Percentiles rank a stretch among this genome's conserved stretches.
Evolutionary conservation across 345 rosid species (phyloP).

Genomic region (Eucalyptus shirleyi): DNA sequence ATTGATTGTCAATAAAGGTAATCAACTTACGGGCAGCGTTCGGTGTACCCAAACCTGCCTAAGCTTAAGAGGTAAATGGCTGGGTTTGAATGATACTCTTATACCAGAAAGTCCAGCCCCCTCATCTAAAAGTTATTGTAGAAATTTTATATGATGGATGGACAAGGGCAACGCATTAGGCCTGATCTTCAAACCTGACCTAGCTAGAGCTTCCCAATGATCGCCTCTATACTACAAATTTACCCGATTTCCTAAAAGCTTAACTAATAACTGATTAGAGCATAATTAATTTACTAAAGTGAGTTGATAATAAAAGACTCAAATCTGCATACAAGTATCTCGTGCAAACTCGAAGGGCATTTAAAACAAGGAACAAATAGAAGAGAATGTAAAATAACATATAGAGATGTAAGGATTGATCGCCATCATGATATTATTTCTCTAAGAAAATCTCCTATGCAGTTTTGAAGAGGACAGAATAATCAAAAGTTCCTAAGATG

Average conservation of each 20-base stretch:
- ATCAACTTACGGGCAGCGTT: not conserved
- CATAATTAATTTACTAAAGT: not conserved
- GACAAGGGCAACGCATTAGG: not conserved
- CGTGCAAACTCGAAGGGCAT: not conserved
- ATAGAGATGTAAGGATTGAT: too few relatives aligned
- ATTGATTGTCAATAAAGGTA: not conserved
- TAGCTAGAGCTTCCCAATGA: not conserved
- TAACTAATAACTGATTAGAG: not conserved
- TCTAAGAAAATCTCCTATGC: not conserved
- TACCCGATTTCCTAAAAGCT: not conserved
- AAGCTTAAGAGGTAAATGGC: not conserved
- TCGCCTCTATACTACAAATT: not conserved
- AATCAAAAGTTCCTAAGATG: too few relatives aligned
- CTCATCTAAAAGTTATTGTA: not conserved
- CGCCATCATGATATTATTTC: not conserved
- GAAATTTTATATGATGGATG: not conserved
- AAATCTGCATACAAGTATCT: not conserved
- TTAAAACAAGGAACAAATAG: not conserved
- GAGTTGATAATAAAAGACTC: not conserved
- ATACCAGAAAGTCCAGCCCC: not conserved
- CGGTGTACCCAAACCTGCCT: not conserved
- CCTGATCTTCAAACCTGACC: not conserved
- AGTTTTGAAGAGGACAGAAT: not conserved
- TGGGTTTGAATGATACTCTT: not conserved
- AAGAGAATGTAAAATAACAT: not conserved